Conservation (phyloP, 2,329 filamentous ascomycete genomes). For the Peltaster fructicola region DNA sequence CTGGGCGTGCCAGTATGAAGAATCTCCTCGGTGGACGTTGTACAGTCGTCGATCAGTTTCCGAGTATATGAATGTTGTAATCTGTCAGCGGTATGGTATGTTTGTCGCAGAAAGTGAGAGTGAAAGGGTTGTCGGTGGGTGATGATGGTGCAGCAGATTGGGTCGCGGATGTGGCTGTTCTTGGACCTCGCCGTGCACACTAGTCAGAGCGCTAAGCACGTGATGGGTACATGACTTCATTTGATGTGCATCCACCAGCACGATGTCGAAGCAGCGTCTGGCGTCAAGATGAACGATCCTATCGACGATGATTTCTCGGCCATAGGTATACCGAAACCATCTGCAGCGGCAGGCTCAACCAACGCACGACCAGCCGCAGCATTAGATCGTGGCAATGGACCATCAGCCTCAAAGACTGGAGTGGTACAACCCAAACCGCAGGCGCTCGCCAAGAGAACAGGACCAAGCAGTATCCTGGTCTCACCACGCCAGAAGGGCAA, state of each 20-base stretch:
- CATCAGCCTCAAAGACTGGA: slow-evolving; percentile 8
- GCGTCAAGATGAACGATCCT: slow-evolving; percentile 27
- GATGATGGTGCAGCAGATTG: background rate
- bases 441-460: slow-evolving; percentile 48
- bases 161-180: background rate
- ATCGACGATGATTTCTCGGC: slow-evolving; percentile 24
- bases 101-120: no score
- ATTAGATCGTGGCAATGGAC: slow-evolving; percentile 16
- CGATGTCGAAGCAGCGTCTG: no score
- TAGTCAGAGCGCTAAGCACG: no score
- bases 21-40: no score
- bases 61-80: no score
- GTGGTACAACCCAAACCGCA: slow-evolving; percentile 65
- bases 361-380: slow-evolving; percentile 16
- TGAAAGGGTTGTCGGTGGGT: background rate
- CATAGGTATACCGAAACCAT: slow-evolving; percentile 2
- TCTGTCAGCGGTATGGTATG: no score
- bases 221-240: no score
- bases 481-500: slow-evolving; percentile 91
- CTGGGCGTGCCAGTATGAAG: no score
- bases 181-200: no score
- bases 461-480: slow-evolving; percentile 68
- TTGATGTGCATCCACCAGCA: no score
- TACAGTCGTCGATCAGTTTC: no score
- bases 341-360: slow-evolving; percentile 13